These are phyloP conservation scores for Paecilomyces formosus DNA, from an alignment of 2,329 filamentous ascomycete species.

Conservation along the genomic window DNA sequence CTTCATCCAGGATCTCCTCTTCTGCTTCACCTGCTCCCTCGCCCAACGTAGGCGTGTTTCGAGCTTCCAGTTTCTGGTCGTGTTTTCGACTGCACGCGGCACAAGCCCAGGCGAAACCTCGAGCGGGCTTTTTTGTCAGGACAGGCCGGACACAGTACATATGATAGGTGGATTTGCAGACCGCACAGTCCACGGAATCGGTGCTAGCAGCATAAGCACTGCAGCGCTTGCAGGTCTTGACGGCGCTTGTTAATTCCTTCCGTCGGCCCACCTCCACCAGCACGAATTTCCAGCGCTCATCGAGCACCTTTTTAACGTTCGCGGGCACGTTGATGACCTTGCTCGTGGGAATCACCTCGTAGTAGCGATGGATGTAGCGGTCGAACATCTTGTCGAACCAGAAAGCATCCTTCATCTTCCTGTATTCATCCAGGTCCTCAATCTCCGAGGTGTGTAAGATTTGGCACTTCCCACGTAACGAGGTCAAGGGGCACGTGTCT, in stretches of 20 bases:
- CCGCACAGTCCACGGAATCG: constrained; percentile 94
- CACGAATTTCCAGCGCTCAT: constrained; percentile 95
- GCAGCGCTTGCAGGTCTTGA: constrained; percentile 94
- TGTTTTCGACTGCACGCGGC: constrained; percentile 93
- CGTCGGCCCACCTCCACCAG: constrained; percentile 87
- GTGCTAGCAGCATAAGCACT: constrained; percentile 83
- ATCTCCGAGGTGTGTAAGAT: constrained; percentile 88
- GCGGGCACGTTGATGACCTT: constrained; percentile 94
- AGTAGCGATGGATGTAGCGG: constrained; percentile 95
- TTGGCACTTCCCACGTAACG: constrained; percentile 85
- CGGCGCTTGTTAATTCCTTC: constrained; percentile 91
- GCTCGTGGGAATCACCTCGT: constrained; percentile 88
- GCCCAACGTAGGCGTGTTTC: constrained; percentile 69
- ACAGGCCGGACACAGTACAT: constrained; percentile 96
- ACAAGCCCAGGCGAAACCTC: constrained; percentile 97
- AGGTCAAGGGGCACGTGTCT: constrained; percentile 85
- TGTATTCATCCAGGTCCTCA: constrained; percentile 70
- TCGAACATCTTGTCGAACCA: constrained; percentile 98
- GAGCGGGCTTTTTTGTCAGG: constrained; percentile 87
- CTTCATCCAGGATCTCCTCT: constrained; percentile 57
- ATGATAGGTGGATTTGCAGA: constrained; percentile 92
- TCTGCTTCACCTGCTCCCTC: constrained; percentile 47
- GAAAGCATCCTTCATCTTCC: constrained; percentile 78
- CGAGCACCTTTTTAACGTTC: constrained; percentile 89
- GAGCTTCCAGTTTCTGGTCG: constrained; percentile 83